Conservation (phyloP, 2,329 filamentous ascomycete species). For the Sclerotinia trifoliorum region DNA sequence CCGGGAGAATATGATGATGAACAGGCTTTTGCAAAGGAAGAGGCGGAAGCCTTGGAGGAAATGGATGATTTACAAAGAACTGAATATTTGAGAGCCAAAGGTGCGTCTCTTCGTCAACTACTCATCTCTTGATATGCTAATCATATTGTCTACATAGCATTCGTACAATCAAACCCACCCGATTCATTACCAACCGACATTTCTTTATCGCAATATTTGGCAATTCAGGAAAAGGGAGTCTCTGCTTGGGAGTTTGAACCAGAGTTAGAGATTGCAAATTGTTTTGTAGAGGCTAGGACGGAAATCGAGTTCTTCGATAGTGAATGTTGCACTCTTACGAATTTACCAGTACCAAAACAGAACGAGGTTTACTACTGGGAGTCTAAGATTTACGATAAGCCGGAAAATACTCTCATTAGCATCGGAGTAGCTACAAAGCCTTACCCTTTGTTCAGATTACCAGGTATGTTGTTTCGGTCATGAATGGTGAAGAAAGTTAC, state of each 20-base stretch:
- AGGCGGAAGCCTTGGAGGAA: slow-evolving; percentile 87
- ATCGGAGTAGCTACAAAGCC: slow-evolving; percentile 97
- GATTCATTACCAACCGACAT: slow-evolving; percentile 97
- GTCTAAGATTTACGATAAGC: slow-evolving; percentile 97
- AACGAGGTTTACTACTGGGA: slow-evolving; percentile 99
- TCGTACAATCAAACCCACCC: slow-evolving; percentile 88
- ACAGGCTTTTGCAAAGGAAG: slow-evolving; percentile 88
- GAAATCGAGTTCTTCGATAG: slow-evolving; percentile 99
- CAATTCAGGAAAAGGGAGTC: slow-evolving; percentile 99
- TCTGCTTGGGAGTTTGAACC: slow-evolving; percentile 99
- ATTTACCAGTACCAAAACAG: slow-evolving; percentile 94
- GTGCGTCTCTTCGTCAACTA: slow-evolving; percentile 49
- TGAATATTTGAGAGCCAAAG: slow-evolving; percentile 93
- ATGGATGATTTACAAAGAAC: slow-evolving; percentile 93
- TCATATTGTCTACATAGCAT: slow-evolving; percentile 57
- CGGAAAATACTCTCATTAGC: slow-evolving; percentile 79
- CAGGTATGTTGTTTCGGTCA: slow-evolving; percentile 59
- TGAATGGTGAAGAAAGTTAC: slow-evolving; percentile 4
- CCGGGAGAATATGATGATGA: slow-evolving; percentile 98
- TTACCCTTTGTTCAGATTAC: slow-evolving; percentile 90
- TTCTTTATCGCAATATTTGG: slow-evolving; percentile 93
- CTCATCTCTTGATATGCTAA: slow-evolving; percentile 5
- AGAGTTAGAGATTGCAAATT: slow-evolving; percentile 98
- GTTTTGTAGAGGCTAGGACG: slow-evolving; percentile 92
- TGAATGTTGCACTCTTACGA: slow-evolving; percentile 80